Percentiles rank a stretch among this genome's conserved stretches.
phyloP scores from a whole-genome alignment of 495 filamentous ascomycete genomes.

The Lophium mytilinum region DNA sequence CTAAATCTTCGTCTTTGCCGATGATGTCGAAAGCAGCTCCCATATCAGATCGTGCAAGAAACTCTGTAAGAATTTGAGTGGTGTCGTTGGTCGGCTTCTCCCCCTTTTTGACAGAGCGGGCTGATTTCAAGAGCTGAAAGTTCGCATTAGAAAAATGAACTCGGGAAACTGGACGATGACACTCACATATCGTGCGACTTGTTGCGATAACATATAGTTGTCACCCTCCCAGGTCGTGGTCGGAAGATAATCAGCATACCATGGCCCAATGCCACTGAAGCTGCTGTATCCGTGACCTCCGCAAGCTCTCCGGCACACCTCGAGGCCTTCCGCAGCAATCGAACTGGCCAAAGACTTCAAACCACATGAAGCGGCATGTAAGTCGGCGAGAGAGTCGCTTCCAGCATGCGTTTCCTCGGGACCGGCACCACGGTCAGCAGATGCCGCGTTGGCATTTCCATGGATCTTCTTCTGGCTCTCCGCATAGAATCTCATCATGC shows the following conservation, averaged over 20 bases:
- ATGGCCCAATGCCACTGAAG: conserved; percentile 59
- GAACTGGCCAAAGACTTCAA: conserved; percentile 62
- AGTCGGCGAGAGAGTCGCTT: conserved; percentile 59
- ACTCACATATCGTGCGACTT: conserved; percentile 60
- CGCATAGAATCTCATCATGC: conserved; percentile 58
- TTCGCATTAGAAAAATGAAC: conserved; percentile 6
- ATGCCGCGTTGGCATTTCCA: conserved; percentile 32
- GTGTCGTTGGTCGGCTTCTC: conserved; percentile 50
- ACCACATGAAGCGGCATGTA: conserved; percentile 67
- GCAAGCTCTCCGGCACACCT: conserved; percentile 61
- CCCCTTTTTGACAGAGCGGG: conserved; percentile 52
- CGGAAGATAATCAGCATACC: conserved; percentile 62
- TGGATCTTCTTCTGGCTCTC: conserved; percentile 59
- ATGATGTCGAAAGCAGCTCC: conserved; percentile 62
- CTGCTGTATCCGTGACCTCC: conserved; percentile 67
- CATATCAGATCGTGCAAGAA: conserved; percentile 53
- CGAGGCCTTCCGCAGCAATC: conserved; percentile 60
- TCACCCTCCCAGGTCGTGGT: conserved; percentile 64
- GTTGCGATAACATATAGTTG: conserved; percentile 73
- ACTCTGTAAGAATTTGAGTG: conserved; percentile 47
- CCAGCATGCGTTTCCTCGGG: conserved; percentile 57
- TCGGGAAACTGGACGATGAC: not conserved
- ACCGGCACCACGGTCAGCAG: conserved; percentile 48
- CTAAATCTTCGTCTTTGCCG: conserved; percentile 52
- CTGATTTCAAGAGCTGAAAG: conserved; percentile 48